Conservation (phyloP, 2,329 filamentous ascomycete genomes). For the Colletotrichum shisoi region DNA sequence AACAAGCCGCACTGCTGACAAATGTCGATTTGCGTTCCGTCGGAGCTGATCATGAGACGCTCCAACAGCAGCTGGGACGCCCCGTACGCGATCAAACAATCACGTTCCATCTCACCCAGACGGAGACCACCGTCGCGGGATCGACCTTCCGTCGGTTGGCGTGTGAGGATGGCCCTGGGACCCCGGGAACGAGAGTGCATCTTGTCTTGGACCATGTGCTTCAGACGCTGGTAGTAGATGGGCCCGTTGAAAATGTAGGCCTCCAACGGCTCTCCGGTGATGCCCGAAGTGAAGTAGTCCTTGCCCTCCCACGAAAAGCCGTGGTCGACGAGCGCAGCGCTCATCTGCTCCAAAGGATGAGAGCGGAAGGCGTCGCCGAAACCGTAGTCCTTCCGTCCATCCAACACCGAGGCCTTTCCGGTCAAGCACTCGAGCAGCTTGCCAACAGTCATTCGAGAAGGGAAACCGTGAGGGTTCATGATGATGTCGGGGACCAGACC, state of each 20-base stretch:
- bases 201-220: slow-evolving; percentile 99
- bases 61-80: slow-evolving; percentile 91
- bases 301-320: slow-evolving; percentile 98
- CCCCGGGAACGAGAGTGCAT: slow-evolving; percentile 96
- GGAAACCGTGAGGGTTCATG: slow-evolving; percentile 99
- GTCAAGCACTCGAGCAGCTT: slow-evolving; percentile 96
- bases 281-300: slow-evolving; percentile 93
- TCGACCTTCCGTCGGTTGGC: slow-evolving; percentile 95
- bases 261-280: slow-evolving; percentile 91
- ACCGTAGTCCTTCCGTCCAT: slow-evolving; percentile 87
- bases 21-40: slow-evolving; percentile 89
- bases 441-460: slow-evolving; percentile 98
- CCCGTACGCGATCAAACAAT: slow-evolving; percentile 96
- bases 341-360: slow-evolving; percentile 88
- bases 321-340: slow-evolving; percentile 79
- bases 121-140: slow-evolving; percentile 91
- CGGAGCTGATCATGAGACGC: slow-evolving; percentile 91
- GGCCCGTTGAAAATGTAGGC: slow-evolving; percentile 98
- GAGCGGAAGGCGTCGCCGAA: slow-evolving; percentile 81
- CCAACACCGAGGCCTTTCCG: slow-evolving; percentile 89
- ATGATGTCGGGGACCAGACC: slow-evolving; percentile 98
- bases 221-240: slow-evolving; percentile 99
- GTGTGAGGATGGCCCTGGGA: slow-evolving; percentile 87
- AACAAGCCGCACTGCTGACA: slow-evolving; percentile 95
- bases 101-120: slow-evolving; percentile 97